Percentiles rank a stretch among this genome's conserved stretches.
Conservation (phyloP, 2,329 filamentous ascomycete species). For the Trichoderma gracile region DNA sequence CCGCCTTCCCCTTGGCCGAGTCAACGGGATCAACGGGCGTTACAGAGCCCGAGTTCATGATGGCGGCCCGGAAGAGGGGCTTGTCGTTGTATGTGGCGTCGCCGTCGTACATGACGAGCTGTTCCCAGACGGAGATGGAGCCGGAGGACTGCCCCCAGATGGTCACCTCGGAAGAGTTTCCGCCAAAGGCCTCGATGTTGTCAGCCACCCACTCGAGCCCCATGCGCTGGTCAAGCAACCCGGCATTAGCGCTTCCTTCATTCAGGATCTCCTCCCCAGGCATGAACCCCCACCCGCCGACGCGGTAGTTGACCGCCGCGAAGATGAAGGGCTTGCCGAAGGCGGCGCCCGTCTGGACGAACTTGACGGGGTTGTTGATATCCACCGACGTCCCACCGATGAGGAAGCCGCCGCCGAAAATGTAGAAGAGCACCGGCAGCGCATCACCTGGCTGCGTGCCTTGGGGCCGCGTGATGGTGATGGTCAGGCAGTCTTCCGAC, state of each 20-base stretch:
- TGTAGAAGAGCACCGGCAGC: constrained; percentile 69
- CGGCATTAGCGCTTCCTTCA: constrained; percentile 69
- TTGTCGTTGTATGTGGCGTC: constrained; percentile 73
- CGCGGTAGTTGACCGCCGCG: constrained; percentile 75
- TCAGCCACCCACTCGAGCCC: constrained; percentile 75
- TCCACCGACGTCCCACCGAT: constrained; percentile 37
- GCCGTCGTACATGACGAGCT: constrained; percentile 73
- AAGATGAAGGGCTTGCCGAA: constrained; percentile 60
- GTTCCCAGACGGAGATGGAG: constrained; percentile 72
- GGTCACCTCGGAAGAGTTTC: neutral
- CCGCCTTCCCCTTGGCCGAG: constrained; percentile 61
- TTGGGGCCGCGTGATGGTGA: constrained; percentile 60
- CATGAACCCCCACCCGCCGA: constrained; percentile 70
- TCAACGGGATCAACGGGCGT: constrained; percentile 65
- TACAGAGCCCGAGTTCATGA: constrained; percentile 73
- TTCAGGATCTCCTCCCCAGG: constrained; percentile 65
- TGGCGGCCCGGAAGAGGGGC: constrained; percentile 71
- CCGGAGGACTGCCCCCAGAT: constrained; percentile 68
- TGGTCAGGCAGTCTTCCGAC: constrained; percentile 62
- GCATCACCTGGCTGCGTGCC: constrained; percentile 56
- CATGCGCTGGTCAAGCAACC: constrained; percentile 70
- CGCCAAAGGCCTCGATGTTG: constrained; percentile 56
- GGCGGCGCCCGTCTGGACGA: neutral
- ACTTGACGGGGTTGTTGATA: constrained; percentile 33
- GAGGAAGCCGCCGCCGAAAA: constrained; percentile 67